phyloP scores from a whole-genome alignment of 2,329 filamentous ascomycete species.

The Macrophomina phaseolina region DNA sequence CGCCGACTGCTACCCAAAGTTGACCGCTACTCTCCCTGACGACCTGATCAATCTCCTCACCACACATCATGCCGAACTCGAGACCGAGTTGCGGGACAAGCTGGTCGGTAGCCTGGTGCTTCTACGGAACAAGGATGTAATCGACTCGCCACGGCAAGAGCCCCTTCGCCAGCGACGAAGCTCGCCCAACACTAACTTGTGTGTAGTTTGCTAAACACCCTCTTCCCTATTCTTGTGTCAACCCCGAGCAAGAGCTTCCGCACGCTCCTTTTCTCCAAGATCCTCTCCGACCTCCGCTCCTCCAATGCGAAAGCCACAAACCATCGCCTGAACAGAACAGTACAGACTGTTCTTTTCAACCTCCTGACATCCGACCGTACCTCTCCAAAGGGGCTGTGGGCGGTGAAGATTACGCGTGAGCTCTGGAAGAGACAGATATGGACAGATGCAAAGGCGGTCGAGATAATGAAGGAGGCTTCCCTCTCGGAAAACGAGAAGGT shows the following conservation, averaged over 20 bases:
- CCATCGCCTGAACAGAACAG: constrained; percentile 88
- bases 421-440: constrained; percentile 97
- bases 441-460: constrained; percentile 93
- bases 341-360: constrained; percentile 93
- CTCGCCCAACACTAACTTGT: not conserved
- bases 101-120: constrained; percentile 89
- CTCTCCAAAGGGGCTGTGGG: constrained; percentile 90
- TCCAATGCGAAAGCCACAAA: constrained; percentile 88
- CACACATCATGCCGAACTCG: constrained; percentile 80
- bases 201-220: constrained; percentile 73
- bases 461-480: constrained; percentile 95
- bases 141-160: constrained; percentile 74
- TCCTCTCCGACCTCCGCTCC: constrained; percentile 85
- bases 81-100: constrained; percentile 89
- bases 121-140: constrained; percentile 86
- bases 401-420: constrained; percentile 92
- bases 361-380: constrained; percentile 83
- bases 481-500: constrained; percentile 94
- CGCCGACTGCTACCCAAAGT: constrained; percentile 87
- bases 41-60: constrained; percentile 82
- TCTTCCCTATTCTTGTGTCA: constrained; percentile 94
- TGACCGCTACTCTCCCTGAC: constrained; percentile 76
- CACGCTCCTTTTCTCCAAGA: constrained; percentile 84
- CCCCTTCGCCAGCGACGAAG: no score
- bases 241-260: constrained; percentile 91